Evolutionary conservation across 192 early-diverging fungal species (phyloP).

Genomic region (Coemansia sp.): DNA sequence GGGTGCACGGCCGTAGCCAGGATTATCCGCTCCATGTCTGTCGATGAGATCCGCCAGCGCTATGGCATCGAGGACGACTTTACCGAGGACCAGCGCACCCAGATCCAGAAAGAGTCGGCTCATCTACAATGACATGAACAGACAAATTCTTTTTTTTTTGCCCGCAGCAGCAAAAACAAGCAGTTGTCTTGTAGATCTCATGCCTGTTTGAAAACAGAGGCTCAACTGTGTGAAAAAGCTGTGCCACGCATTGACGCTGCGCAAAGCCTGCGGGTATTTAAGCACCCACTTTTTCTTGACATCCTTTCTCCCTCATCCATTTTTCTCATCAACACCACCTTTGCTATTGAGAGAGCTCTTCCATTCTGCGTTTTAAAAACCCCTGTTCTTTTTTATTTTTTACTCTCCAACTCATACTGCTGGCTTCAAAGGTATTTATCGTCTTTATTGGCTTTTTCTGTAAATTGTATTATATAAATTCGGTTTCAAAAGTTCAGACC

Average conservation of each 20-base stretch:
- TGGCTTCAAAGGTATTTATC: not conserved
- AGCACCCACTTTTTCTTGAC: no score
- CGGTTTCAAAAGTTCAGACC: no score
- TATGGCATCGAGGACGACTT: slow-evolving; percentile 95
- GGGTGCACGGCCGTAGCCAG: slow-evolving; percentile 93
- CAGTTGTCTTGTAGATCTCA: no score
- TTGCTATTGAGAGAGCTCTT: not conserved
- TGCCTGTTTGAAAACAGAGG: no score
- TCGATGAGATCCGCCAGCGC: slow-evolving; percentile 84
- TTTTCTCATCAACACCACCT: no score
- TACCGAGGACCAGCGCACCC: slow-evolving; percentile 89
- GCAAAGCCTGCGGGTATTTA: no score
- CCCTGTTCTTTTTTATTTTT: not conserved
- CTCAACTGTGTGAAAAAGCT: no score
- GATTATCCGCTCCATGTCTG: slow-evolving; percentile 88
- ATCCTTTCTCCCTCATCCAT: no score
- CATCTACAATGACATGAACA: slow-evolving; percentile 42
- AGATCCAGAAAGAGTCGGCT: slow-evolving; percentile 67
- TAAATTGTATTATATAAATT: not conserved
- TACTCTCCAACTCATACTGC: not conserved
- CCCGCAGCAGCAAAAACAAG: no score
- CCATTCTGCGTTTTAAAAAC: not conserved
- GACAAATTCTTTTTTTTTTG: no score
- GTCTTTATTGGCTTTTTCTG: not conserved
- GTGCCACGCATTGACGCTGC: no score